Percentiles rank a stretch among this genome's conserved stretches.
Conservation (phyloP, 2,329 filamentous ascomycete species). For the Acrocalymma vagum region DNA sequence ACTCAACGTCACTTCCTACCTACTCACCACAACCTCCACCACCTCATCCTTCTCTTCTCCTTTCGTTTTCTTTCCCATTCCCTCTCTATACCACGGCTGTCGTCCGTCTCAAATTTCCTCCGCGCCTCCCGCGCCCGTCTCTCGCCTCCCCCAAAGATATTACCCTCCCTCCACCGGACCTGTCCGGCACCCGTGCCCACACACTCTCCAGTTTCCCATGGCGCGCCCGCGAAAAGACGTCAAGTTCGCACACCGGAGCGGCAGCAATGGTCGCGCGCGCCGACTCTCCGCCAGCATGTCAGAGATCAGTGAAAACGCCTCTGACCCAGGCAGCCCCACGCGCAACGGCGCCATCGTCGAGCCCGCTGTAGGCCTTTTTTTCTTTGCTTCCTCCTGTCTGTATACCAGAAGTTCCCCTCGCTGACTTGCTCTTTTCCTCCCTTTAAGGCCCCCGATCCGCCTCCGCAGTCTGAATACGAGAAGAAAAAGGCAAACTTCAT, state of each 20-base stretch:
- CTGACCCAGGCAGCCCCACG: constrained; percentile 60
- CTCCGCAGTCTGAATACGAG: constrained; percentile 77
- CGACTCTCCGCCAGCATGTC: constrained; percentile 75
- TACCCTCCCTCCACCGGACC: constrained; percentile 1
- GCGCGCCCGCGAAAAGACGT: constrained; percentile 63
- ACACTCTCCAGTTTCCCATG: constrained; percentile 26
- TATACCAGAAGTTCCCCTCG: constrained; percentile 1
- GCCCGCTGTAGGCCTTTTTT: constrained; percentile 11
- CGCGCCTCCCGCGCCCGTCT: background rate
- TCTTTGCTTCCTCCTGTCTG: constrained; percentile 16
- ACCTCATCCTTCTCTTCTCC: constrained; percentile 2
- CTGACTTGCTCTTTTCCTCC: constrained; percentile 4
- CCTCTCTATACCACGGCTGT: background rate
- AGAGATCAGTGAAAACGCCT: constrained; percentile 70
- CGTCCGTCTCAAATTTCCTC: background rate
- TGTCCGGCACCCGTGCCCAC: constrained; percentile 1
- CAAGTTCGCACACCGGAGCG: constrained; percentile 65
- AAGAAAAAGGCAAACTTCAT: constrained; percentile 99
- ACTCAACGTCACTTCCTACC: constrained; percentile 2
- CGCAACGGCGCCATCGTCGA: constrained; percentile 49
- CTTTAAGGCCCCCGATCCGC: constrained; percentile 47
- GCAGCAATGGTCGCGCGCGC: constrained; percentile 60
- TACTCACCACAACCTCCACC: constrained; percentile 7
- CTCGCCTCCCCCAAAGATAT: background rate
- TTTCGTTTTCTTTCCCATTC: background rate